phyloP scores from a whole-genome alignment of 2,329 filamentous ascomycete species.

The Phyllosticta ampelicida region DNA sequence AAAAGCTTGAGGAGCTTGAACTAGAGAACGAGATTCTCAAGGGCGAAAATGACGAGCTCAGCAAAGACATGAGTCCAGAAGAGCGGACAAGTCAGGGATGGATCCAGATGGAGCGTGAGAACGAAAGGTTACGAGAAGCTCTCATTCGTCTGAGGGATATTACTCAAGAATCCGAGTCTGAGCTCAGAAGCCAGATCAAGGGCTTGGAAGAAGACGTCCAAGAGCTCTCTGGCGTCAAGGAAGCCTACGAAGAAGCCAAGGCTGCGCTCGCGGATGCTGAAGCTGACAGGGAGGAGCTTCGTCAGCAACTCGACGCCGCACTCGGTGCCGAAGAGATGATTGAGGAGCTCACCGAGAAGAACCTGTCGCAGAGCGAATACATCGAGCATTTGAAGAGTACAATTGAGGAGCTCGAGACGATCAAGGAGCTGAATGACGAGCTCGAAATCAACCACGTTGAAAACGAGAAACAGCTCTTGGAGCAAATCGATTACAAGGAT shows the following conservation, averaged over 20 bases:
- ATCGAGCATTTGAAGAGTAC: slow-evolving; percentile 72
- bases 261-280: slow-evolving; percentile 65
- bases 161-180: slow-evolving; percentile 72
- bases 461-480: slow-evolving; percentile 86
- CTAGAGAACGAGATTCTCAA: slow-evolving; percentile 78
- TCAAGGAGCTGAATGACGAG: slow-evolving; percentile 91
- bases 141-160: slow-evolving; percentile 76
- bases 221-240: slow-evolving; percentile 30
- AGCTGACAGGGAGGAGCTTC: slow-evolving; percentile 69
- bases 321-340: slow-evolving; percentile 88
- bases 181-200: slow-evolving; percentile 55
- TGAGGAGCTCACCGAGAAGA: slow-evolving; percentile 80
- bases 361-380: slow-evolving; percentile 70
- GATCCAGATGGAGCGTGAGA: slow-evolving; percentile 84
- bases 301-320: slow-evolving; percentile 82
- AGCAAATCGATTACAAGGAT: slow-evolving; percentile 85
- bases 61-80: slow-evolving; percentile 75
- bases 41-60: slow-evolving; percentile 78
- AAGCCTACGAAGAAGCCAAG: slow-evolving; percentile 58
- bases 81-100: slow-evolving; percentile 79
- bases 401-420: slow-evolving; percentile 76
- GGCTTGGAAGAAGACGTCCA: slow-evolving; percentile 30
- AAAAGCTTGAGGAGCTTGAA: slow-evolving; percentile 71
- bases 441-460: slow-evolving; percentile 88
- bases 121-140: slow-evolving; percentile 77